Evolutionary conservation across 1,284 basidiomycete genomes (phyloP).

Genomic region (Malassezia vespertilionis): DNA sequence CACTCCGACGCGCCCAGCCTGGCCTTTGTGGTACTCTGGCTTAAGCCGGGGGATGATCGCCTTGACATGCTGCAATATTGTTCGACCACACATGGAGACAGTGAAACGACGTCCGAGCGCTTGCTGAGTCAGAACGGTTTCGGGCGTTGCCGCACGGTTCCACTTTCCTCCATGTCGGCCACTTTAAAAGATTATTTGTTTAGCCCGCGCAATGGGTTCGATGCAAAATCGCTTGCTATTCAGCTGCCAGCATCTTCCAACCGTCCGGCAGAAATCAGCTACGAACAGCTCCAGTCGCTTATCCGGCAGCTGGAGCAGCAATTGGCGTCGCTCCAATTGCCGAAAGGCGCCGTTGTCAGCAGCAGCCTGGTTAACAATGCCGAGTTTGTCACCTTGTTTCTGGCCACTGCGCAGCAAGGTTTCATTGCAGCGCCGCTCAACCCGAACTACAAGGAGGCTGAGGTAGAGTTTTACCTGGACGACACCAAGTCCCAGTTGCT

Average conservation of each 20-base stretch:
- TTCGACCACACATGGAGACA: neutral
- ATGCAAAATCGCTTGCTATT: constrained; percentile 2
- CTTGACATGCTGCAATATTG: constrained; percentile 51
- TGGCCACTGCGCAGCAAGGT: constrained; percentile 43
- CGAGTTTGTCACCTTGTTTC: constrained; percentile 49
- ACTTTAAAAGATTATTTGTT: neutral
- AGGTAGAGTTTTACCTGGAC: constrained; percentile 48
- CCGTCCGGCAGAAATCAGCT: constrained; percentile 20
- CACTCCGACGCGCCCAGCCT: constrained; percentile 88
- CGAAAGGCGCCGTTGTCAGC: constrained; percentile 29
- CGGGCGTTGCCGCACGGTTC: neutral
- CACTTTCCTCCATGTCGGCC: neutral
- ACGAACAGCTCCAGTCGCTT: constrained; percentile 22
- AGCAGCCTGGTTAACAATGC: constrained; percentile 47
- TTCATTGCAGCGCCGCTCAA: constrained; percentile 50
- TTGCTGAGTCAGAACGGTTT: neutral
- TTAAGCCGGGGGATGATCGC: constrained; percentile 72
- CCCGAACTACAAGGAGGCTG: constrained; percentile 48
- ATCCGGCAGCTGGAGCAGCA: constrained; percentile 32
- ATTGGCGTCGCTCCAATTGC: constrained; percentile 25
- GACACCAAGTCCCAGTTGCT: constrained; percentile 47
- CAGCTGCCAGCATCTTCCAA: constrained; percentile 7
- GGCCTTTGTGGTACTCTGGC: constrained; percentile 81
- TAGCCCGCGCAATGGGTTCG: neutral
- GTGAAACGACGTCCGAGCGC: neutral